Evolutionary conservation across 805 yeast genomes (phyloP).

Genomic region (Starmera dryadoides): DNA sequence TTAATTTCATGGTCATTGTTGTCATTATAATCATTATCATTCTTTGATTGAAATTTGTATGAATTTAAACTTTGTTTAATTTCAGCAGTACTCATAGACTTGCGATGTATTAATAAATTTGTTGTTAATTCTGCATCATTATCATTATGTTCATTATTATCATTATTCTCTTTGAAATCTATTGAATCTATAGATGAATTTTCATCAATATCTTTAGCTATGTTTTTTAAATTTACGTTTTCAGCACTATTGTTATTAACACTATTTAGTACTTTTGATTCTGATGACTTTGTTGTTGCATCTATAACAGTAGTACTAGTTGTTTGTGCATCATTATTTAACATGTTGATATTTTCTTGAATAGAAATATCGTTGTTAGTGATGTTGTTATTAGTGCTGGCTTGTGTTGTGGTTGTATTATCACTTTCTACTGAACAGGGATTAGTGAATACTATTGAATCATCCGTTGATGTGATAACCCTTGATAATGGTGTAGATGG

Average conservation of each 20-base stretch:
- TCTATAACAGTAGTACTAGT: neutral
- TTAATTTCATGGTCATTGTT: neutral
- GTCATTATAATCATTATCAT: neutral
- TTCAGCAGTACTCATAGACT: neutral
- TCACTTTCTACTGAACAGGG: conserved; percentile 18
- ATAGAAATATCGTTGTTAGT: neutral
- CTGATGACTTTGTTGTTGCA: neutral
- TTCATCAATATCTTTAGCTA: neutral
- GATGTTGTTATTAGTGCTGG: neutral
- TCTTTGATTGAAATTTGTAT: neutral
- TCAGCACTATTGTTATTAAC: neutral
- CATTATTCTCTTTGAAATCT: neutral
- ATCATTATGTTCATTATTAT: neutral
- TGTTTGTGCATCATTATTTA: neutral
- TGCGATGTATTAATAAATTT: neutral
- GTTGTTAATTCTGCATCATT: neutral
- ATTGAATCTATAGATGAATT: neutral
- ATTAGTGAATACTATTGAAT: conserved; percentile 19
- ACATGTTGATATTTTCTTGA: neutral
- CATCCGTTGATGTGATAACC: conserved; percentile 15
- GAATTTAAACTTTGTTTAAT: neutral
- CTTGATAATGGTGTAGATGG: conserved; percentile 17
- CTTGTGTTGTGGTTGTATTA: conserved; percentile 13
- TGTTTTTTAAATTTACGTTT: neutral
- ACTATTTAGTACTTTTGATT: neutral